Base-by-base conservation (phyloP, 1,284 basidiomycete genomes). In the Malassezia globosa region DNA sequence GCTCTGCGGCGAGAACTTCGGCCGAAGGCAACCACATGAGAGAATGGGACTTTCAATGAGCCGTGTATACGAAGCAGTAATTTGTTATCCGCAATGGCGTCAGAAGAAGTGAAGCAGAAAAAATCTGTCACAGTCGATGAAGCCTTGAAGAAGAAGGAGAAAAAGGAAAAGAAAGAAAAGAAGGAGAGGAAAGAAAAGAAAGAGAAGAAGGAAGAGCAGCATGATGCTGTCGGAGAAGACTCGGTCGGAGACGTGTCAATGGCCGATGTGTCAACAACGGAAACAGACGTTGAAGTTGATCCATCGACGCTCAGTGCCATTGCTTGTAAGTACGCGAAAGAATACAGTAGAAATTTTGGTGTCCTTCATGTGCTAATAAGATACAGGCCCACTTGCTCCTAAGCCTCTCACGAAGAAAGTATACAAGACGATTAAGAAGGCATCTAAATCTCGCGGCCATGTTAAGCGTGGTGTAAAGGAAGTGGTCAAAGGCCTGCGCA, bases 391-490 rank as follows among this genome's bases (percentile, higher is more conserved):
- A 11, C 58, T 71, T 1, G 69, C 69, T 5, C 18, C 57, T 18
- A 45, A 62, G 40, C 63, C 64, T 42, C 53, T 71, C 42, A 48
- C 57, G 37, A 71, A 71, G 56, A 66, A 68, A 55, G 55, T 69
- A 11, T 69, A 66, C 59, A 71, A 71, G 53, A 58, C 68, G 10
- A 69, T 69, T 50, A 68, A 66, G 48, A 69, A 69, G 49, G 69
- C 69, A 1, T 64, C 62, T 46, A 71, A 71, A 46, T 60, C 59
- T 21, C 60, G 64, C 7, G 69, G 69, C 6, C 69, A 71, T 48
- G 67, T 71, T 38, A 68, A 69, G 48, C 61, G 69, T n/a, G 69
- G 69, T 14, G 69, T 71, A 25, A 69, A 69, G 52, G 69, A 71
- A 48, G 69, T 71, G 5, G 69, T 69, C 54, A 71, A 71, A 46